Conservation (phyloP, 257 asterid species). For the Dorcoceras hygrometricum region DNA sequence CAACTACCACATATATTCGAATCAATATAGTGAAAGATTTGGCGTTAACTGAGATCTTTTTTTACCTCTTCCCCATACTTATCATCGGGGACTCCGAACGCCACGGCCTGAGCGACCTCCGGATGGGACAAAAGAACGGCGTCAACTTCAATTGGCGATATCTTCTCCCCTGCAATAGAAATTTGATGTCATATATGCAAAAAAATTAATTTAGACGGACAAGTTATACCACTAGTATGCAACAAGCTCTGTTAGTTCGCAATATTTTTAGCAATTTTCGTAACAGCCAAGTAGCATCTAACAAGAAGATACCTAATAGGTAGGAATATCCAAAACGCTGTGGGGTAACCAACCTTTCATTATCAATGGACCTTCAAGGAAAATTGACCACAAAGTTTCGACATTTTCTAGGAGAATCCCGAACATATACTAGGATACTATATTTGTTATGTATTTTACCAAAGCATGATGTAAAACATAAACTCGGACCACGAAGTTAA, state of each 20-base stretch:
- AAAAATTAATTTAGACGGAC: no score
- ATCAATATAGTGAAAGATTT: not conserved
- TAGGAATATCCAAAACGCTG: not conserved
- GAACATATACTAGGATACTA: not conserved
- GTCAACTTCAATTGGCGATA: conserved; percentile 96
- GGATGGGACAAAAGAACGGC: conserved; percentile 84
- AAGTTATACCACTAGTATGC: no score
- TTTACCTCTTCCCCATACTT: conserved; percentile 97
- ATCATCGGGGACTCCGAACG: conserved; percentile 95
- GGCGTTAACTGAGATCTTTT: not conserved
- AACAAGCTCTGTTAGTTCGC: not conserved
- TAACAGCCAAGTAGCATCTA: not conserved
- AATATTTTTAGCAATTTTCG: not conserved
- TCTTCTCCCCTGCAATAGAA: conserved; percentile 74
- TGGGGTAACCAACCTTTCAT: not conserved
- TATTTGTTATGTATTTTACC: no score
- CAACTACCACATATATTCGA: not conserved
- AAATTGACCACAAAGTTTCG: not conserved
- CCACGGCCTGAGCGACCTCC: conserved; percentile 79
- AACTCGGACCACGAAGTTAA: not conserved
- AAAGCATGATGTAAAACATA: no score
- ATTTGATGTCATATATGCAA: not conserved
- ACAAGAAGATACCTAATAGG: not conserved
- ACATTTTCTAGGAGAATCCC: not conserved
- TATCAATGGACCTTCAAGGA: not conserved